Evolutionary conservation across 2,329 filamentous ascomycete species (phyloP), one percentile per base, ranked within the genome.

Genomic region (Camillea tinctor): DNA sequence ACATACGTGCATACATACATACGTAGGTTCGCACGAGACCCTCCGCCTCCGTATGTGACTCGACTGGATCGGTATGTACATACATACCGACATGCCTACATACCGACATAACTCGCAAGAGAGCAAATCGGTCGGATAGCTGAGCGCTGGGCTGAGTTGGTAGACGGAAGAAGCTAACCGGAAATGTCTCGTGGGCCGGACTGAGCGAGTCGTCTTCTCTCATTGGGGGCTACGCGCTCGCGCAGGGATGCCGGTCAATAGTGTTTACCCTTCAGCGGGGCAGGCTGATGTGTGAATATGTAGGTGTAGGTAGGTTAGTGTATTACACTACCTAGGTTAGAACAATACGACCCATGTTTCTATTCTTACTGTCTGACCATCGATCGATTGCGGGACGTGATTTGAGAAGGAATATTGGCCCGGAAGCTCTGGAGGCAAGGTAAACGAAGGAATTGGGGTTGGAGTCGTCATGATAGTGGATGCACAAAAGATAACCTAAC

Each of bases 121-220:
- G 54, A 60, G 61, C 59, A 57, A 66, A 66, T 64, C 60, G 58
- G 60, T 60, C 58, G 40, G 48, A 40, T n/a, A 22, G 51, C 57
- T 23, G 62, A 60, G 59, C 62, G 51, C 57, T 23, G 62, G 62
- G 59, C 62, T 60, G 62, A 40, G 52, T 60, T 54, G 60, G 22
- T 21, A 58, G 63, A 26, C 59, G 60, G 60, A 58, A 7, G 63
- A 60, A 60, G 60, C 63, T 64, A 62, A 62, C 57, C 52, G 19
- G 55, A 60, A 61, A 55, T 24, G 57, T 44, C 51, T 61, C 19
- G 4, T 6, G 11, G 49, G 3, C 51, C 56, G 53, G 57, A 58
- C 54, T 55, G 36, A 19, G 48, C 20, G 55, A 21, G 54, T 26
- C 21, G 36, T 44, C 15, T 9, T 19, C 19, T 19, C 20, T 36